Evolutionary conservation across 2,329 filamentous ascomycete genomes (phyloP).

Genomic region (Daldinia sp.): DNA sequence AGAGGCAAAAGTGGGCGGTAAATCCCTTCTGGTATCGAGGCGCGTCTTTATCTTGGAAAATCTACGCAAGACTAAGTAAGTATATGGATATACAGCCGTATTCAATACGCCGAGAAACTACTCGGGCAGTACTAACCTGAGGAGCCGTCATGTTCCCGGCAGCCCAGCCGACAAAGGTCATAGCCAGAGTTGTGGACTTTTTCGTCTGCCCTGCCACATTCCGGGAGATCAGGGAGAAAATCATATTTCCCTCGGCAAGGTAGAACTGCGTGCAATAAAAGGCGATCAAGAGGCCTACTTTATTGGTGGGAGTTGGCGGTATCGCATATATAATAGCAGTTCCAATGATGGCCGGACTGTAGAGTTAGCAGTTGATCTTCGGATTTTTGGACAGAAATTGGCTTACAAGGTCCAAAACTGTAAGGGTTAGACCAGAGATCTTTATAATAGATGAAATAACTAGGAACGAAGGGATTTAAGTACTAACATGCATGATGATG

Average conservation of each 20-base stretch:
- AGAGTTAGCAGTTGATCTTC: not conserved
- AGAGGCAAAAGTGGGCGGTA: slow-evolving; percentile 48
- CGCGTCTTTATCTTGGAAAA: slow-evolving; percentile 44
- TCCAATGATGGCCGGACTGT: slow-evolving; percentile 50
- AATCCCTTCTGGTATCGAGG: slow-evolving; percentile 50
- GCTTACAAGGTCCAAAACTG: not conserved
- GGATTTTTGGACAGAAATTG: not conserved
- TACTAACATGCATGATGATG: slow-evolving; percentile 32
- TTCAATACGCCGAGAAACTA: not conserved
- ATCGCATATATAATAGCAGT: slow-evolving; percentile 52
- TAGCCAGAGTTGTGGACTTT: slow-evolving; percentile 52
- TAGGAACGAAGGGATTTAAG: not conserved
- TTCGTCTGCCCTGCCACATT: slow-evolving; percentile 56
- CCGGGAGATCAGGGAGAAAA: slow-evolving; percentile 52
- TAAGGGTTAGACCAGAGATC: not conserved
- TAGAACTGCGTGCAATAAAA: slow-evolving; percentile 57
- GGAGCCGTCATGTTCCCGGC: slow-evolving; percentile 54
- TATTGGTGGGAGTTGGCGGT: slow-evolving; percentile 43
- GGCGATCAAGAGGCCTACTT: slow-evolving; percentile 49
- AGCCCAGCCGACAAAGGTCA: slow-evolving; percentile 53
- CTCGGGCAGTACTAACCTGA: slow-evolving; percentile 2
- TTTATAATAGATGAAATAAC: not conserved
- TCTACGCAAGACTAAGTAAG: slow-evolving; percentile 34
- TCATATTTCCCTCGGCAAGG: slow-evolving; percentile 52
- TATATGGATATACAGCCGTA: not conserved